These are phyloP conservation scores for Phyllosticta citribraziliensis DNA, from an alignment of 2,329 filamentous ascomycete species.

Conservation along the genomic window DNA sequence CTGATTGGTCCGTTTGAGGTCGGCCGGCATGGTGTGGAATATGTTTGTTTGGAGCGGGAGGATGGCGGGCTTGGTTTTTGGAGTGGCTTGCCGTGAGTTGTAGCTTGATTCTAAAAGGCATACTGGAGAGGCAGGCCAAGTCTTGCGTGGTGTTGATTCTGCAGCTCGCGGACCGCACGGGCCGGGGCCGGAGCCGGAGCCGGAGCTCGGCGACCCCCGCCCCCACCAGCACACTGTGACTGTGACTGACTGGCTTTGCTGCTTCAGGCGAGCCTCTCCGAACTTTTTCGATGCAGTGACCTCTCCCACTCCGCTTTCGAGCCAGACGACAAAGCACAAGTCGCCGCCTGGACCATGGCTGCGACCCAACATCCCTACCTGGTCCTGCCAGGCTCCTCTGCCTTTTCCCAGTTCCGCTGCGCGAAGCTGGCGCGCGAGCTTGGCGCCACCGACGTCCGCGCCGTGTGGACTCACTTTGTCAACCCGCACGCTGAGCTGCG, in stretches of 20 bases:
- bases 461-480: conserved; percentile 44
- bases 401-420: conserved; percentile 44
- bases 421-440: conserved; percentile 35
- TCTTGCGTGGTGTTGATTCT: not conserved
- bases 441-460: conserved; percentile 37
- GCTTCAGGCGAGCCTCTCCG: conserved; percentile 7
- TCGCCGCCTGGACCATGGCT: conserved; percentile 12
- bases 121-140: not conserved
- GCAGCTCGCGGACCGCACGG: not conserved
- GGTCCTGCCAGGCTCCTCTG: conserved; percentile 42
- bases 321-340: conserved; percentile 1
- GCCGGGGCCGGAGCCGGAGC: not conserved
- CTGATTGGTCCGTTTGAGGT: not conserved
- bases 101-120: not conserved
- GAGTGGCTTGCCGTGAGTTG: not conserved
- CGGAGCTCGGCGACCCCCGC: conserved; percentile 5
- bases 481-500: conserved; percentile 31
- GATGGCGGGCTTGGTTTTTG: not conserved
- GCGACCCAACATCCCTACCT: conserved; percentile 27
- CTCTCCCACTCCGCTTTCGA: not conserved
- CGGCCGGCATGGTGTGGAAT: not conserved
- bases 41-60: not conserved
- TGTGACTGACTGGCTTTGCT: not conserved
- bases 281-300: conserved; percentile 11
- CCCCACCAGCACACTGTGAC: conserved; percentile 1